Base-by-base conservation (phyloP, 169 alveolate genomes). In the Theileria luwenshuni region DNA sequence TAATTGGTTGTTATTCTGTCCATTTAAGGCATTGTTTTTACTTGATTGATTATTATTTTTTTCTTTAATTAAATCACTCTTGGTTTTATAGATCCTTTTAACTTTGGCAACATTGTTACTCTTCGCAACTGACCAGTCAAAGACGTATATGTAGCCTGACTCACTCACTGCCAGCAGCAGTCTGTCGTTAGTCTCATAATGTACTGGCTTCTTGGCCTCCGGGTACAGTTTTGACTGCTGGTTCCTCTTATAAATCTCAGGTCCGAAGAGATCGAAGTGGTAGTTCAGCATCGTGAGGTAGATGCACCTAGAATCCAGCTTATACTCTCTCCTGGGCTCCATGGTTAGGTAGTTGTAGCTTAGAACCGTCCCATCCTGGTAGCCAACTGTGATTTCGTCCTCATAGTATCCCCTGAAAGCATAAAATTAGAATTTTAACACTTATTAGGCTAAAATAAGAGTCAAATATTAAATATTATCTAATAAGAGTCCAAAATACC, bases 311-410 rank as follows among this genome's bases (percentile, higher is more conserved):
- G 87, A 79, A 21, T 58, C 72, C 74, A 79, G 41, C 42, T 28
- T 63, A 51, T 68, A 61, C 10, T 28, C 72, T 33, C 47, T 38
- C 38, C 17, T 25, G 27, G 45, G 42, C 60, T 51, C 73, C 81
- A 63, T 59, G 17, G 84, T 54, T 30, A 77, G 83, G 35, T 63
- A 70, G 67, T 27, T 67, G 56, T 71, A 79, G 15, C 58, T 42
- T 30, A 33, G 68, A 5, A 79, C 73, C 23, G 51, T 12, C 21
- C 87, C 87, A 64, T 64, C 47, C 45, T 38, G 54, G 28, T 23
- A 21, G 10, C 87, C 87, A 19, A 71, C 83, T 3, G 87, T 60
- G 33, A 79, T 30, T 62, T 79, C 83, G 25, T 41, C 59, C 35
- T 61, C 83, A 13, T n/a, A 47, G 6, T 70, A 58, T 41, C 74